phyloP scores from a whole-genome alignment of 2,329 filamentous ascomycete genomes.

The Fusarium praegraminearum region DNA sequence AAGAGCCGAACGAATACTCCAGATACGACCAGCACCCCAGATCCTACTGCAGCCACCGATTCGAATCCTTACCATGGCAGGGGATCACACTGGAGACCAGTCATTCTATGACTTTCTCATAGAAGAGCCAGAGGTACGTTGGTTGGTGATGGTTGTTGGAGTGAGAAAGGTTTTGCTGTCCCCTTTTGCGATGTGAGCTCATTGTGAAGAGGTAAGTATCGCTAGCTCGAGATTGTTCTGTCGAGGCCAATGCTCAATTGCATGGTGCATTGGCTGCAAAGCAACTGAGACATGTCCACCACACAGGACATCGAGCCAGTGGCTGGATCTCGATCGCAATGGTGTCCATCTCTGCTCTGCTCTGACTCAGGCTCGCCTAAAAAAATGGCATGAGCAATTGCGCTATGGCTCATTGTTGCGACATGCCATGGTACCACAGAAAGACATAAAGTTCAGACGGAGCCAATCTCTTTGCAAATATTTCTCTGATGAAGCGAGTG shows the following conservation, averaged over 20 bases:
- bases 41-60: slow-evolving; percentile 23
- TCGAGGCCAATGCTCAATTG: slow-evolving; percentile 27
- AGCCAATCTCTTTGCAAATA: slow-evolving; percentile 11
- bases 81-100: slow-evolving; percentile 41
- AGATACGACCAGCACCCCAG: slow-evolving; percentile 14
- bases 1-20: slow-evolving; percentile 28
- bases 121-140: slow-evolving; percentile 47
- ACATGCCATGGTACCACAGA: slow-evolving; percentile 8
- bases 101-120: slow-evolving; percentile 50
- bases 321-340: slow-evolving; percentile 43
- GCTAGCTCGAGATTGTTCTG: slow-evolving; percentile 14
- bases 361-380: slow-evolving; percentile 11
- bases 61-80: slow-evolving; percentile 42
- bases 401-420: slow-evolving; percentile 19
- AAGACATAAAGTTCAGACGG: slow-evolving; percentile 3
- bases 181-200: slow-evolving; percentile 28
- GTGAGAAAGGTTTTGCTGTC: slow-evolving; percentile 10
- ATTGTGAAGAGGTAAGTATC: slow-evolving; percentile 21
- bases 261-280: slow-evolving; percentile 14
- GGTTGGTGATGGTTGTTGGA: not conserved
- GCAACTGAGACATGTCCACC: slow-evolving; percentile 40
- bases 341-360: slow-evolving; percentile 9
- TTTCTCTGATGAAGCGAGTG: slow-evolving; percentile 5
- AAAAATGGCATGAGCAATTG: slow-evolving; percentile 19
- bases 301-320: slow-evolving; percentile 42